Conservation (phyloP, 352 stramenopile species). For the Globisporangium acanthophoron region DNA sequence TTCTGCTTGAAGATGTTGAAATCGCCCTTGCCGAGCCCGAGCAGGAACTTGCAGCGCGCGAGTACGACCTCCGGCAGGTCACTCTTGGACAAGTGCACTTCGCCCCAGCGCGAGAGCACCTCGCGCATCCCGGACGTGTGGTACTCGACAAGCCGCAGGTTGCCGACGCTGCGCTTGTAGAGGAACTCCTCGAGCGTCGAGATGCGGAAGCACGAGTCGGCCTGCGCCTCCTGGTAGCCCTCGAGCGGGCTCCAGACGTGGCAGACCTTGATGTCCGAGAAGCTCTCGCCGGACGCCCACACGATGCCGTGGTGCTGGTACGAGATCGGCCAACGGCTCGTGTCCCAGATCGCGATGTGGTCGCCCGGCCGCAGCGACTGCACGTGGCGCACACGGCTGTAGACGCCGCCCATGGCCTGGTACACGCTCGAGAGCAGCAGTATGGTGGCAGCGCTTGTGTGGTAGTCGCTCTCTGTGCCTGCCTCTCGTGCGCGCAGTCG, state of each 20-base stretch:
- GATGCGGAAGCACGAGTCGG: conserved; percentile 84
- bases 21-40: conserved; percentile 69
- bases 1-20: conserved; percentile 89
- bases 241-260: conserved; percentile 83
- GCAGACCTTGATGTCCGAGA: conserved; percentile 65
- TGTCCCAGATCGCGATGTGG: conserved; percentile 85
- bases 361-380: conserved; percentile 71
- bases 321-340: conserved; percentile 76
- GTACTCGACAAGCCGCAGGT: conserved; percentile 82
- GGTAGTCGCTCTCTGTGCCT: too few relatives aligned
- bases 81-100: conserved; percentile 80
- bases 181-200: conserved; percentile 84
- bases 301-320: conserved; percentile 88
- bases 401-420: conserved; percentile 58
- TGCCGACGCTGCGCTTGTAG: conserved; percentile 44
- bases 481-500: too few relatives aligned
- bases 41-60: conserved; percentile 73
- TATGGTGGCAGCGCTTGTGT: not conserved
- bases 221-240: conserved; percentile 66
- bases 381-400: conserved; percentile 72
- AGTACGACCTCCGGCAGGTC: conserved; percentile 82
- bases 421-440: conserved; percentile 12
- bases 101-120: conserved; percentile 75
- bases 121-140: conserved; percentile 78
- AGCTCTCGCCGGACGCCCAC: conserved; percentile 62